Evolutionary conservation across 768 basidiomycete species (phyloP).

Genomic region (Holtermannia corniformis): DNA sequence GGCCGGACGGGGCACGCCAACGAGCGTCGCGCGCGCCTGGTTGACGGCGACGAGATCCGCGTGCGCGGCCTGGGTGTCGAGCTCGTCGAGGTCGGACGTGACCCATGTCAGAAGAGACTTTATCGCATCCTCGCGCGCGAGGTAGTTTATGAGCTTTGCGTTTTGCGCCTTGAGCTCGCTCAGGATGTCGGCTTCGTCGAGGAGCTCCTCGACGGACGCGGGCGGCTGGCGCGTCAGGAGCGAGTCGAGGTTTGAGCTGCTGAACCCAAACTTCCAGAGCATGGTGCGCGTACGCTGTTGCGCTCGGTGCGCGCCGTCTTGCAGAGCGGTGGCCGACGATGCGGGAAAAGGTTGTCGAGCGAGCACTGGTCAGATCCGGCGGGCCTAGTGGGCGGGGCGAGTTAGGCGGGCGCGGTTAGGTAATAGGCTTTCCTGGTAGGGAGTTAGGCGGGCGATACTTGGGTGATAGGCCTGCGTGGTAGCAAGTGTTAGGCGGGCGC

Average conservation of each 20-base stretch:
- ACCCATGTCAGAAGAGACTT: constrained; percentile 35
- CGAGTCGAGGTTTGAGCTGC: constrained; percentile 53
- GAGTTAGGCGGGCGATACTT: no score
- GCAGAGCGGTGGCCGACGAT: no score
- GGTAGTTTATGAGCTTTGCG: constrained; percentile 44
- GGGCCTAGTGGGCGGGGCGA: no score
- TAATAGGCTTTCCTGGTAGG: no score
- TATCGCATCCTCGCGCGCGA: constrained; percentile 26
- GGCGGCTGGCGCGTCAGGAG: constrained; percentile 78
- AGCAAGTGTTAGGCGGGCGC: no score
- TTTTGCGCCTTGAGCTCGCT: constrained; percentile 95
- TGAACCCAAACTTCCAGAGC: constrained; percentile 41
- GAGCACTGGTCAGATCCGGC: no score
- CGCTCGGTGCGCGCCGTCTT: no score
- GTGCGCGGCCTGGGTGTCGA: constrained; percentile 25
- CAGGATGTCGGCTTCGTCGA: constrained; percentile 87
- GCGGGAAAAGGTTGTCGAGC: no score
- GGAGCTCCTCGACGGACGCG: constrained; percentile 61
- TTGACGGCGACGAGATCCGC: constrained; percentile 17
- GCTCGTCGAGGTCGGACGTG: constrained; percentile 36
- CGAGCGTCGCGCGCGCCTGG: constrained; percentile 7
- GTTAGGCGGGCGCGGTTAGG: no score
- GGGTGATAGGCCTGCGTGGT: no score
- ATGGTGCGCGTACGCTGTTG: no score
- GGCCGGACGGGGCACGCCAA: constrained; percentile 12